These are phyloP conservation scores for Ceratobasidium sp. DNA, from an alignment of 1,284 basidiomycete genomes.

Conservation along the genomic window DNA sequence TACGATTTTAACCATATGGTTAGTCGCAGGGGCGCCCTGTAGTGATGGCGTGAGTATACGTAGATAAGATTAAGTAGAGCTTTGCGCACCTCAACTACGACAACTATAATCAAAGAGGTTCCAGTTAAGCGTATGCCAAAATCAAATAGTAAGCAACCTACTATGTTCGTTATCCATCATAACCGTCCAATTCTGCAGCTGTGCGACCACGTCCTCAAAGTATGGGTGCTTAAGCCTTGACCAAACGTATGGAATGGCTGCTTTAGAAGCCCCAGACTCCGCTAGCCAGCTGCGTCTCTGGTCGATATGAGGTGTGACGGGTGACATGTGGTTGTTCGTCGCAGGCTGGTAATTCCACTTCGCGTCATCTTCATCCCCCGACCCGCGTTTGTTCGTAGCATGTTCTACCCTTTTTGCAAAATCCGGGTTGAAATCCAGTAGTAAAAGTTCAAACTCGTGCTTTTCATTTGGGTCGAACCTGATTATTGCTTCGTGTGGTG, in stretches of 20 bases:
- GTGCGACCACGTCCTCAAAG: background rate
- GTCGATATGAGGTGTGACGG: background rate
- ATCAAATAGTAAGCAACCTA: background rate
- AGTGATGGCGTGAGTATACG: background rate
- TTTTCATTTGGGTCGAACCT: background rate
- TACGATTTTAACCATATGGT: too few relatives aligned
- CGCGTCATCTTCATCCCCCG: background rate
- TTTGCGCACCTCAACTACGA: background rate
- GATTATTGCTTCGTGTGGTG: background rate
- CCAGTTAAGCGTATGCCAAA: background rate
- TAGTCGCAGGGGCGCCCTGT: too few relatives aligned
- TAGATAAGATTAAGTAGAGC: conserved; percentile 4
- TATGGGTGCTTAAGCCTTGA: background rate
- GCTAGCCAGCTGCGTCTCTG: background rate
- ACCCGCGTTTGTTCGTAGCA: background rate
- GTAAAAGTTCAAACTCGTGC: background rate
- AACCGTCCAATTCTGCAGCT: background rate
- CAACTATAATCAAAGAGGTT: background rate
- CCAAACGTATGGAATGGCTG: background rate
- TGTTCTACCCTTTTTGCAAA: background rate
- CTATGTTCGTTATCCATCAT: conserved; percentile 4
- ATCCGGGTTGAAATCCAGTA: background rate
- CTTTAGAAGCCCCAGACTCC: background rate
- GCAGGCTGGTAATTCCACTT: background rate
- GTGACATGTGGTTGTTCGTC: background rate